phyloP scores from a whole-genome alignment of 2,329 filamentous ascomycete species.

The Teratosphaeria zuluensis region DNA sequence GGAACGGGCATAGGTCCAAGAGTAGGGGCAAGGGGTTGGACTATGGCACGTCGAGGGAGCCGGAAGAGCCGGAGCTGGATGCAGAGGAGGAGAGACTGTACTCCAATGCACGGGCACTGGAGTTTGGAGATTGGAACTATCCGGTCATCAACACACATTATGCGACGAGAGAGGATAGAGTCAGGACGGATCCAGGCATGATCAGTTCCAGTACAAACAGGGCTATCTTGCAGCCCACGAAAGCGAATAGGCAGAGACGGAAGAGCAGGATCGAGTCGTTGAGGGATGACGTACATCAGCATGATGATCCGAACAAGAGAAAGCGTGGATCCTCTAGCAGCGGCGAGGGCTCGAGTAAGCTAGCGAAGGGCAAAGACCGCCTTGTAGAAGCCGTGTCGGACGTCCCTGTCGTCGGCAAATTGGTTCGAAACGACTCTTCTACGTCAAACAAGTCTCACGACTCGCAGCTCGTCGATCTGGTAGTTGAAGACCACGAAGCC shows the following conservation, averaged over 20 bases:
- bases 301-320: conserved; percentile 28
- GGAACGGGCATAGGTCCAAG: conserved; percentile 25
- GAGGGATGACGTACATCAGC: conserved; percentile 32
- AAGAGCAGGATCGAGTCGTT: conserved; percentile 39
- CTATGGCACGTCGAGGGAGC: conserved; percentile 39
- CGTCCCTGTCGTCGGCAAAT: conserved; percentile 23
- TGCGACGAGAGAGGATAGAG: conserved; percentile 60
- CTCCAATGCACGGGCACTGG: conserved; percentile 58
- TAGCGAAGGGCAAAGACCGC: neutral
- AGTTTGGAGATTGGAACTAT: conserved; percentile 93
- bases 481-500: conserved; percentile 54
- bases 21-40: conserved; percentile 21
- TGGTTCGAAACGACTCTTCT: conserved; percentile 40
- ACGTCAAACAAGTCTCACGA: conserved; percentile 42
- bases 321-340: conserved; percentile 30
- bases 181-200: conserved; percentile 42
- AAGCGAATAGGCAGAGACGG: conserved; percentile 36
- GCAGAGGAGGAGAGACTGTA: conserved; percentile 63
- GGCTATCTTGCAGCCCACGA: conserved; percentile 44
- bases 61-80: conserved; percentile 50
- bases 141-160: conserved; percentile 82
- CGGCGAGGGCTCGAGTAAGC: conserved; percentile 14
- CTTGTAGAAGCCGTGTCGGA: conserved; percentile 1
- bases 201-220: conserved; percentile 48
- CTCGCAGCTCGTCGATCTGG: conserved; percentile 57